Evolutionary conservation across 352 stramenopile species (phyloP), one percentile per base, ranked within the genome.

Genomic region (Globisporangium sylvaticum): DNA sequence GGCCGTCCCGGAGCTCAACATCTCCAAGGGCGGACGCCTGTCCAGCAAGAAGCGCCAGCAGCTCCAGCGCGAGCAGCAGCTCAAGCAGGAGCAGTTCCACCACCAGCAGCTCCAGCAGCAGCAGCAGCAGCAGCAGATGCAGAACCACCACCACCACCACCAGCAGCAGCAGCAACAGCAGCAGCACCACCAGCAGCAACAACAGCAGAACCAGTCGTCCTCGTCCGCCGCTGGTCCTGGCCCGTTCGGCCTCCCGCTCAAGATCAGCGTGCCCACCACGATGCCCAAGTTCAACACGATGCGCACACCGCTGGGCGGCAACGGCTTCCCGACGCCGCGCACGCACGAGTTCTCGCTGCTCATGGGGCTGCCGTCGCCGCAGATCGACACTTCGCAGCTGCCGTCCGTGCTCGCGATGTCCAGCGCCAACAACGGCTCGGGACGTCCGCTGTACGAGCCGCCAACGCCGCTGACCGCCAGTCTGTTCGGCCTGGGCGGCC

Each of bases 11-110:
- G 81, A 91, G 65, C 72, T 91, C 12, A 91, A 91, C 66, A 90
- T 91, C 64, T 89, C 81, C 56, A 91, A 91, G 71, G 83, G 83
- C 25, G 81, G 83, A 6, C 83, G 83, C 7, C 63, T 90, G 12
- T 84, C 79, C 56, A 88, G 78, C 66, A 91, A 91, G 71, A 89
- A 89, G 66, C 79, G 81, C 20, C 77, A 89, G 72, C 80, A 90
- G 64, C 76, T 88, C 57, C 83, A 88, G 65, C 80, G 74, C 48
- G 77, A 91, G 59, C 83, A 89, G 67, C 79, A 84, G 66, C 77
- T 87, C 64, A 89, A 91, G 70, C 80, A 89, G 70, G 83, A 91
- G 64, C 80, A 91, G 62, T 90, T 91, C 74, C 80, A 90, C 66
- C 79, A 90, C 65, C 79, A 87, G 58, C 82, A 90, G 71, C 77